Base-by-base conservation (phyloP, 495 filamentous ascomycete species). In the Trichoderma parareesei region DNA sequence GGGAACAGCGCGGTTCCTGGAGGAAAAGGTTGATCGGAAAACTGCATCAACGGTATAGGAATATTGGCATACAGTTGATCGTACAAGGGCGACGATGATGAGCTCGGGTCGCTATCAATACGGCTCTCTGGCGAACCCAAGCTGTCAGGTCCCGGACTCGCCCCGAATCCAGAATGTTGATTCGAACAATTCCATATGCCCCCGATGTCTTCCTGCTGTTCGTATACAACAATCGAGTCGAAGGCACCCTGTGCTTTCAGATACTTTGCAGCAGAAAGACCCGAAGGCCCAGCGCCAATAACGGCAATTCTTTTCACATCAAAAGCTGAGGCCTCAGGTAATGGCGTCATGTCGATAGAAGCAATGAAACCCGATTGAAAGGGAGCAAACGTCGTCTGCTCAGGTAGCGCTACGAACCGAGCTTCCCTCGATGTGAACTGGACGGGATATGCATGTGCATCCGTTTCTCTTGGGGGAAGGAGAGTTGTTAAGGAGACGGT, bases 11-110 rank as follows among this genome's bases (percentile, higher is more conserved):
- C 71, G 18, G 76, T 74, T 5, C 87, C 81, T 9, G 75, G 44
- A 0, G 85, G 81, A 64, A 93, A 93, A 13, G 78, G 67, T 14
- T 85, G 77, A 62, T 95, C 90, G 11, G 90, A 88, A 72, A 85
- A 95, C 4, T 79, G 71, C 93, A 98, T 97, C 65, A 97, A 70
- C 1, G 78, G 76, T 64, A 92, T 84, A 1, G 92, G 91, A 46
- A 97, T 91, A 71, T 98, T 98, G 55, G 92, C 91, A 67, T 95
- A 87, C 38, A 97, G 73, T 38, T 78, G 71, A 13, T 91, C 87
- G 71, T 98, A 97, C 71, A 96, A 80, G 3, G 93, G 90, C 3
- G 89, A 76, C 35, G 77, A 77, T 72, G 76, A 85, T 72, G 76
- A 85, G 83, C 71, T 76, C 3, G 71, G 63, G n/a, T 59, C 60